Conservation (phyloP, 2,329 filamentous ascomycete species). For the Diaporthe sp. region DNA sequence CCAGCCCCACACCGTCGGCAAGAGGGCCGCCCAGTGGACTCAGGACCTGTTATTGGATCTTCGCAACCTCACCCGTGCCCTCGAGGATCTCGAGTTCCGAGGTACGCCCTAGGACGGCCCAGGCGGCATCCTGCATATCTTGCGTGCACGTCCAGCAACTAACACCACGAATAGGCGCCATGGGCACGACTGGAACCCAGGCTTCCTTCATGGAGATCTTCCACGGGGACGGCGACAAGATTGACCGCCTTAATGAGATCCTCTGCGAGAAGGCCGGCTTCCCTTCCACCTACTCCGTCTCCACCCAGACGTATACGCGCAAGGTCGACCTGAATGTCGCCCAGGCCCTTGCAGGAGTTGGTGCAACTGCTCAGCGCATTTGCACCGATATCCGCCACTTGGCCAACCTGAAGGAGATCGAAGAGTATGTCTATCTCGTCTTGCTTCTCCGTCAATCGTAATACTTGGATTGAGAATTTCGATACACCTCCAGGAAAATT, state of each 20-base stretch:
- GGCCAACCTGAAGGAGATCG: slow-evolving; percentile 84
- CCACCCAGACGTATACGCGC: slow-evolving; percentile 76
- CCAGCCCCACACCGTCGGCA: slow-evolving; percentile 74
- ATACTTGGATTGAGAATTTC: not conserved
- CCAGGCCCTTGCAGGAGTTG: slow-evolving; percentile 85
- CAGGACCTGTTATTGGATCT: slow-evolving; percentile 65
- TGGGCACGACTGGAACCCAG: slow-evolving; percentile 80
- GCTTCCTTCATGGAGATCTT: slow-evolving; percentile 69
- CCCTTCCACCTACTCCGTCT: slow-evolving; percentile 69
- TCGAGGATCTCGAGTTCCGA: slow-evolving; percentile 79
- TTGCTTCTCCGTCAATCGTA: slow-evolving; percentile 60
- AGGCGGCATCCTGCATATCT: not conserved
- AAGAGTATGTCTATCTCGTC: slow-evolving; percentile 75
- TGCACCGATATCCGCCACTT: slow-evolving; percentile 81
- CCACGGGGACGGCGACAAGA: slow-evolving; percentile 62
- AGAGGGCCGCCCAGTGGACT: slow-evolving; percentile 76
- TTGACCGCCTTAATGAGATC: slow-evolving; percentile 67
- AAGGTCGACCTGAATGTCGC: slow-evolving; percentile 87
- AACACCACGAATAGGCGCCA: slow-evolving; percentile 60
- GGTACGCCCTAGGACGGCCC: slow-evolving; percentile 65
- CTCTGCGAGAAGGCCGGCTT: slow-evolving; percentile 71
- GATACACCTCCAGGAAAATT: not conserved
- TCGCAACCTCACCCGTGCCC: slow-evolving; percentile 59
- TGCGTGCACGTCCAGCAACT: not conserved
- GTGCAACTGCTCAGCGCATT: slow-evolving; percentile 83